Conservation (phyloP, 495 filamentous ascomycete species). For the Friedmanniomyces simplex region DNA sequence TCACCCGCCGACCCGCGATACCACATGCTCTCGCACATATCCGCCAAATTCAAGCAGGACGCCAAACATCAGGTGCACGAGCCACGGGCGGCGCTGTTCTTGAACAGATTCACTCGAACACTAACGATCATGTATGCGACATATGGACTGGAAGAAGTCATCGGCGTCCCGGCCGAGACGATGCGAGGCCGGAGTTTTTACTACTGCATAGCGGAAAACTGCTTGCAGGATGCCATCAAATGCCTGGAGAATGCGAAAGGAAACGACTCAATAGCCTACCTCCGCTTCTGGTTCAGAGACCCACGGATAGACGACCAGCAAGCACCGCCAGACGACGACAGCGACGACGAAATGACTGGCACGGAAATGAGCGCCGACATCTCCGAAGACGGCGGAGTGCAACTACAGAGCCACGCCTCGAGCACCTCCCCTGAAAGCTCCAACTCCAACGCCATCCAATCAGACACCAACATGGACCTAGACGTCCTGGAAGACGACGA, state of each 20-base stretch:
- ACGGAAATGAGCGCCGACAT: conserved; percentile 19
- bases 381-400: conserved; percentile 30
- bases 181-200: conserved; percentile 67
- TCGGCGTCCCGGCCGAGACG: conserved; percentile 57
- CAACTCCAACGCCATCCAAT: not conserved
- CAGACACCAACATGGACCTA: conserved; percentile 5
- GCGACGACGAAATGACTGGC: conserved; percentile 29
- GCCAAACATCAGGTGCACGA: conserved; percentile 54
- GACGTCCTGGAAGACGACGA: conserved; percentile 10
- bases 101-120: conserved; percentile 78
- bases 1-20: conserved; percentile 78
- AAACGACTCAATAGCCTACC: conserved; percentile 85
- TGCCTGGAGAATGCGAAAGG: conserved; percentile 77
- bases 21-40: conserved; percentile 81
- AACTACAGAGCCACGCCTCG: conserved; percentile 15
- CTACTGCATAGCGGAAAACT: conserved; percentile 68
- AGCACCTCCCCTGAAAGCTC: conserved; percentile 1
- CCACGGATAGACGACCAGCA: conserved; percentile 45
- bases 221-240: conserved; percentile 60
- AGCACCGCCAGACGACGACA: conserved; percentile 29
- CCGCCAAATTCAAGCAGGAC: conserved; percentile 64
- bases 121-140: conserved; percentile 83
- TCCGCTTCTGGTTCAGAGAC: conserved; percentile 81
- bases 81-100: conserved; percentile 72
- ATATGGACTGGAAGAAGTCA: conserved; percentile 56